A percentile compares a stretch with the other conserved stretches of the same genome.
Evolutionary conservation across 768 basidiomycete species (phyloP).

Genomic region (Boletus reticuloceps): DNA sequence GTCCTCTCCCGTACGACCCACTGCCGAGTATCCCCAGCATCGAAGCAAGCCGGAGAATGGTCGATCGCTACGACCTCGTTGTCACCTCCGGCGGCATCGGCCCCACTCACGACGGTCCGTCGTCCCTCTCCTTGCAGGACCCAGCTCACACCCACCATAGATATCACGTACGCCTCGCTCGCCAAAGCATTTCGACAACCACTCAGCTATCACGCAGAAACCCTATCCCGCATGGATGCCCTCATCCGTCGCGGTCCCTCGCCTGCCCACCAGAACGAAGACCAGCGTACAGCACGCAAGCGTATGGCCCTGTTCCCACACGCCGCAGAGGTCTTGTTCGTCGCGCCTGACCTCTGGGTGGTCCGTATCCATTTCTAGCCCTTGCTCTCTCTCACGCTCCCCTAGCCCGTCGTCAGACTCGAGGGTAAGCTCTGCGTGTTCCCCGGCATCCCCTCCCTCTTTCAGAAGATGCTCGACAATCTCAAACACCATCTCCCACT

Average conservation of each 20-base stretch:
- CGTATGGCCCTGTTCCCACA: slow-evolving; percentile 92
- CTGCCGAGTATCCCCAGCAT: slow-evolving; percentile 43
- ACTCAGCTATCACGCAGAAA: slow-evolving; percentile 75
- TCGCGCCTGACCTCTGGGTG: slow-evolving; percentile 82
- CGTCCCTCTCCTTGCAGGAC: neutral
- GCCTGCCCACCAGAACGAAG: slow-evolving; percentile 55
- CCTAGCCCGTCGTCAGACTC: slow-evolving; percentile 80
- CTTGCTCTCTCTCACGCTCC: neutral
- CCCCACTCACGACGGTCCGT: slow-evolving; percentile 82
- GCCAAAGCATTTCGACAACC: slow-evolving; percentile 78
- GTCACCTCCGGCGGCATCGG: slow-evolving; percentile 91
- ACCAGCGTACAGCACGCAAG: slow-evolving; percentile 72
- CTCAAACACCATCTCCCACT: slow-evolving; percentile 75
- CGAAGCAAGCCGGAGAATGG: slow-evolving; percentile 83
- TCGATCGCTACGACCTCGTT: slow-evolving; percentile 82
- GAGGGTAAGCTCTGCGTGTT: slow-evolving; percentile 87
- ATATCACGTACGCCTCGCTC: slow-evolving; percentile 88
- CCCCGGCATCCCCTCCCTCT: slow-evolving; percentile 86
- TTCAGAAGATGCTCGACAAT: slow-evolving; percentile 75
- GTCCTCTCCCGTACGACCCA: neutral
- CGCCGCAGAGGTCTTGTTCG: slow-evolving; percentile 74
- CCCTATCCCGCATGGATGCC: slow-evolving; percentile 67
- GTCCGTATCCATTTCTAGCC: slow-evolving; percentile 38
- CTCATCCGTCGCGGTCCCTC: slow-evolving; percentile 39
- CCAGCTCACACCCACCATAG: slow-evolving; percentile 34